These are phyloP conservation scores for Geranium incanum DNA, from an alignment of 441 rosid genomes.

Conservation along the genomic window DNA sequence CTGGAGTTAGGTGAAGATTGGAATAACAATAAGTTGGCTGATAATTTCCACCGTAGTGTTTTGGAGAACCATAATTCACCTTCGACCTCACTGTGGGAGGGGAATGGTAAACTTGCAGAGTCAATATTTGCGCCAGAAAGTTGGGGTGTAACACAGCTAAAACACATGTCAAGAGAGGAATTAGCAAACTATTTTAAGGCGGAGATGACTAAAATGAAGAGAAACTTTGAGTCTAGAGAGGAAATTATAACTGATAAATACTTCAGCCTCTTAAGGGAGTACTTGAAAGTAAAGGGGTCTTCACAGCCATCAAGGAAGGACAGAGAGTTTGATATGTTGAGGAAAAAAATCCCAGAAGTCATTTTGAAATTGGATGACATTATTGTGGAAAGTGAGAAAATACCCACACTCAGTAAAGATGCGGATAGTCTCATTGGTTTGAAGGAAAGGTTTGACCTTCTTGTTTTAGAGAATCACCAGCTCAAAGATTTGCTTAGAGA, in stretches of 20 bases:
- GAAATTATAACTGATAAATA: constrained; percentile 55
- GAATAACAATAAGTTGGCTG: constrained; percentile 30
- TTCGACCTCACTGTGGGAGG: constrained; percentile 22
- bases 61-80: constrained; percentile 35
- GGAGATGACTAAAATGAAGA: constrained; percentile 83
- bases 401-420: constrained; percentile 31
- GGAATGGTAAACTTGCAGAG: constrained; percentile 63
- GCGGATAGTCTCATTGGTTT: constrained; percentile 33
- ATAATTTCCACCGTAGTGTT: constrained; percentile 46
- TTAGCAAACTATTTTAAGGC: constrained; percentile 46
- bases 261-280: constrained; percentile 47
- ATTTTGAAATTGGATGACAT: constrained; percentile 52
- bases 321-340: constrained; percentile 61
- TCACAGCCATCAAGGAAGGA: constrained; percentile 51
- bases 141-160: constrained; percentile 37
- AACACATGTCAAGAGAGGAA: constrained; percentile 38
- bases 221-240: constrained; percentile 53
- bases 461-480: constrained; percentile 43
- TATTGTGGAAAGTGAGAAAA: constrained; percentile 44
- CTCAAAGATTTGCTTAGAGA: constrained; percentile 41
- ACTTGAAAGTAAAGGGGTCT: constrained; percentile 50
- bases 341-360: constrained; percentile 64
- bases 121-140: constrained; percentile 45
- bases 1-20: constrained; percentile 38
- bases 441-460: constrained; percentile 46